phyloP scores from a whole-genome alignment of 495 filamentous ascomycete species.

The Neurospora sublineolata region DNA sequence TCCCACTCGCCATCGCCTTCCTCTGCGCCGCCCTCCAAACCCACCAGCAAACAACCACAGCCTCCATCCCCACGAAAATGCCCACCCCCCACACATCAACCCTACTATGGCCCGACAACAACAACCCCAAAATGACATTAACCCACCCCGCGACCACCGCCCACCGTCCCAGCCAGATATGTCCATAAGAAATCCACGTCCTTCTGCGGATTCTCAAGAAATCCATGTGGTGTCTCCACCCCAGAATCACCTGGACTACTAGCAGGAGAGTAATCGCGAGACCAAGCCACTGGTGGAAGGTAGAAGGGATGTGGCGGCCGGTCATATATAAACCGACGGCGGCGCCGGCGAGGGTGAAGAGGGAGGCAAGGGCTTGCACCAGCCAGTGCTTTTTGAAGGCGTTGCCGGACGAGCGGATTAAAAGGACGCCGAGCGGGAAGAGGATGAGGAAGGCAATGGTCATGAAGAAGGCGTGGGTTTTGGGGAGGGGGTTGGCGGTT shows the following conservation, averaged over 20 bases:
- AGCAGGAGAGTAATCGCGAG: conserved; percentile 4
- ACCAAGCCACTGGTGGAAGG: conserved; percentile 17
- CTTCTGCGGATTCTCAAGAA: conserved; percentile 13
- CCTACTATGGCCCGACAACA: conserved; percentile 4
- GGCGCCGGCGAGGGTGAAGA: conserved; percentile 7
- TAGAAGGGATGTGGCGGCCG: conserved; percentile 1
- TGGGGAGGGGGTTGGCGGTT: conserved; percentile 4
- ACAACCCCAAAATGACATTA: conserved; percentile 16
- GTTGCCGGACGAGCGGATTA: conserved; percentile 7
- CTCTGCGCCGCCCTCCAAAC: conserved; percentile 7
- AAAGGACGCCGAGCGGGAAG: conserved; percentile 13
- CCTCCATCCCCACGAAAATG: conserved; percentile 5
- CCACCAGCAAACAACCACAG: conserved; percentile 3
- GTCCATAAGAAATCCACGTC: conserved; percentile 18
- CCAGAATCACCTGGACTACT: conserved; percentile 13
- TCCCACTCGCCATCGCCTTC: background rate
- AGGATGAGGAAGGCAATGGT: conserved; percentile 8
- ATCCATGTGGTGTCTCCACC: conserved; percentile 21
- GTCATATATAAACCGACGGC: conserved; percentile 9
- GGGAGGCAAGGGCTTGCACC: conserved; percentile 10
- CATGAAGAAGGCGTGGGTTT: conserved; percentile 15
- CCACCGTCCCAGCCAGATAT: conserved; percentile 17
- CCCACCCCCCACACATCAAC: background rate
- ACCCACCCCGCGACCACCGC: conserved; percentile 12
- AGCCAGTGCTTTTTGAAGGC: conserved; percentile 20